Evolutionary conservation across 2,329 filamentous ascomycete genomes (phyloP).

Genomic region (Xylaria polymorpha): DNA sequence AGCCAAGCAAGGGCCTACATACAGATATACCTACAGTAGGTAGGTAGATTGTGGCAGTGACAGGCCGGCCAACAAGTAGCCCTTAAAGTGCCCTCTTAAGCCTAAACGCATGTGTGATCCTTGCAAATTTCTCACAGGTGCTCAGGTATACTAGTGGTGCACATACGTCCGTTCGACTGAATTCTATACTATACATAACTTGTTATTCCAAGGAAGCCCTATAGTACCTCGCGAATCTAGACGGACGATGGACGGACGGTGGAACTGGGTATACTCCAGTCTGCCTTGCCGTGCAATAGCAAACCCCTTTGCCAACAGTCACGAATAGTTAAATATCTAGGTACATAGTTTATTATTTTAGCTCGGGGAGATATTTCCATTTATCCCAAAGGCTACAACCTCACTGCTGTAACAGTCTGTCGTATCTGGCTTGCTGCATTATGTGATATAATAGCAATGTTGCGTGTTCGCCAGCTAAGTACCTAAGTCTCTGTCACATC

Average conservation of each 20-base stretch:
- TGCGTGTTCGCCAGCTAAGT: background rate
- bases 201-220: constrained; percentile 20
- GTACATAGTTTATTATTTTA: background rate
- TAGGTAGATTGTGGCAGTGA: constrained; percentile 24
- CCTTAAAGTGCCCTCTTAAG: constrained; percentile 20
- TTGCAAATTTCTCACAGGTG: constrained; percentile 8
- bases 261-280: constrained; percentile 8
- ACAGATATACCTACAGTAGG: too few species aligned
- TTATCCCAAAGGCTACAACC: background rate
- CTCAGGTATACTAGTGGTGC: constrained; percentile 24
- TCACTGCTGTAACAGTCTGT: too few species aligned
- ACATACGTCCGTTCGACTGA: constrained; percentile 21
- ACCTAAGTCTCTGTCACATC: constrained; percentile 47
- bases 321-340: background rate
- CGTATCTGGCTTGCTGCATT: background rate
- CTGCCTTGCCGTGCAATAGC: constrained; percentile 23
- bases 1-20: constrained; percentile 1
- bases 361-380: background rate
- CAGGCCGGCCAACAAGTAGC: background rate
- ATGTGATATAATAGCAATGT: constrained; percentile 5
- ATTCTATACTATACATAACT: background rate
- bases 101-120: constrained; percentile 10
- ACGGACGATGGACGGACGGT: background rate
- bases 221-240: constrained; percentile 1
- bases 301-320: constrained; percentile 16